phyloP scores from a whole-genome alignment of 805 yeast genomes.

The Yarrowia alimentaria region DNA sequence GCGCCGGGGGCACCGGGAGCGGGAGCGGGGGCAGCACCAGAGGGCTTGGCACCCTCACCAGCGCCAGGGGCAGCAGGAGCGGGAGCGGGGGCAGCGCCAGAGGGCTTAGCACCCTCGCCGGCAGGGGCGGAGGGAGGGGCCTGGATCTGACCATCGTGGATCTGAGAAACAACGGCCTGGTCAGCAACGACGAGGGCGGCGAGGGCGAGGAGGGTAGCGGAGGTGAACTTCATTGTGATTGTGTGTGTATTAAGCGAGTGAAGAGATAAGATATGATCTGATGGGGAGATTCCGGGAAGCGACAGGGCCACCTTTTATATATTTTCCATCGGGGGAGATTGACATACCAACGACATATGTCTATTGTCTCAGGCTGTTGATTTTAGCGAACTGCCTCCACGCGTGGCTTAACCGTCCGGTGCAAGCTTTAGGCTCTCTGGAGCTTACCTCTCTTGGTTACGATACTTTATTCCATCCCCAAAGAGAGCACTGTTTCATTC shows the following conservation, averaged over 20 bases:
- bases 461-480: slow-evolving; percentile 14
- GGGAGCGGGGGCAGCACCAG: not conserved
- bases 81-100: not conserved
- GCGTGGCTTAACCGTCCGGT: slow-evolving; percentile 22
- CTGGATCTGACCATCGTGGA: slow-evolving; percentile 23
- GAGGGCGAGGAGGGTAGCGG: slow-evolving; percentile 19
- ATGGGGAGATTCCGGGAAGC: slow-evolving; percentile 1
- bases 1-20: not conserved
- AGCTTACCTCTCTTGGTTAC: slow-evolving; percentile 22
- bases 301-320: slow-evolving; percentile 5
- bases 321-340: not conserved
- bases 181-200: slow-evolving; percentile 23
- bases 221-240: slow-evolving; percentile 18
- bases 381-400: not conserved
- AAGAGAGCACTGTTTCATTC: slow-evolving; percentile 22
- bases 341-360: not conserved
- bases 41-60: not conserved
- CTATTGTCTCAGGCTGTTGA: slow-evolving; percentile 17
- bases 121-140: slow-evolving; percentile 17
- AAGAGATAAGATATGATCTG: slow-evolving; percentile 14
- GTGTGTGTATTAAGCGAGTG: slow-evolving; percentile 24
- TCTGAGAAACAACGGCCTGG: slow-evolving; percentile 13
- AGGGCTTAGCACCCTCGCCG: slow-evolving; percentile 21
- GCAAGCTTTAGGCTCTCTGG: slow-evolving; percentile 3
- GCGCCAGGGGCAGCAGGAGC: slow-evolving; percentile 5